These are phyloP conservation scores for Candida schatavii DNA, from an alignment of 805 yeast genomes.

Conservation along the genomic window DNA sequence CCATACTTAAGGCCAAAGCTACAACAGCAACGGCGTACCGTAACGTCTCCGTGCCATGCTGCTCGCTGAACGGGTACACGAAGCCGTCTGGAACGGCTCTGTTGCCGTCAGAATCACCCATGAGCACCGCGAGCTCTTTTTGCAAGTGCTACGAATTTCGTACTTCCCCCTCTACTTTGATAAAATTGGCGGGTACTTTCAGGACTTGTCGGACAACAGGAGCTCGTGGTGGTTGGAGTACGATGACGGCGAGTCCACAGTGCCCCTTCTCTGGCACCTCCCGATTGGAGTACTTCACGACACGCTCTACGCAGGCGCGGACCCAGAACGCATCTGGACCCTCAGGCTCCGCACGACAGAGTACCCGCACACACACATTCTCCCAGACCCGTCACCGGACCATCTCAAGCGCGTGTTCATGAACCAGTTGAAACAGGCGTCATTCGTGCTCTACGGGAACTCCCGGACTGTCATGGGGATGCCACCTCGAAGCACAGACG, in stretches of 20 bases:
- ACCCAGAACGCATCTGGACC: constrained; percentile 44
- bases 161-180: constrained; percentile 49
- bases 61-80: too few species aligned
- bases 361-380: constrained; percentile 29
- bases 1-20: too few species aligned
- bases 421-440: constrained; percentile 80
- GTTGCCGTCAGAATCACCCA: too few species aligned
- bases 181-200: constrained; percentile 37
- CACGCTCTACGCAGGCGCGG: constrained; percentile 26
- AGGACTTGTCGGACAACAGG: constrained; percentile 13
- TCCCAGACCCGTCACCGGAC: constrained; percentile 25
- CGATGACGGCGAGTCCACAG: constrained; percentile 36
- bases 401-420: constrained; percentile 55
- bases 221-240: constrained; percentile 66
- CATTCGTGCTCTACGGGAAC: constrained; percentile 72
- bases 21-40: too few species aligned
- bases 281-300: constrained; percentile 75
- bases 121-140: too few species aligned
- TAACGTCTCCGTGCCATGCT: too few species aligned
- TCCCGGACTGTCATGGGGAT: constrained; percentile 78
- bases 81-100: too few species aligned
- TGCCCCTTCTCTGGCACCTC: constrained; percentile 71
- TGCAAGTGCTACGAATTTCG: constrained; percentile 40
- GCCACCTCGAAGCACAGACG: constrained; percentile 56
- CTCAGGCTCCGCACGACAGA: constrained; percentile 19